These are phyloP conservation scores for Pelargonium nanum DNA, from an alignment of 345 rosid genomes.

Conservation along the genomic window DNA sequence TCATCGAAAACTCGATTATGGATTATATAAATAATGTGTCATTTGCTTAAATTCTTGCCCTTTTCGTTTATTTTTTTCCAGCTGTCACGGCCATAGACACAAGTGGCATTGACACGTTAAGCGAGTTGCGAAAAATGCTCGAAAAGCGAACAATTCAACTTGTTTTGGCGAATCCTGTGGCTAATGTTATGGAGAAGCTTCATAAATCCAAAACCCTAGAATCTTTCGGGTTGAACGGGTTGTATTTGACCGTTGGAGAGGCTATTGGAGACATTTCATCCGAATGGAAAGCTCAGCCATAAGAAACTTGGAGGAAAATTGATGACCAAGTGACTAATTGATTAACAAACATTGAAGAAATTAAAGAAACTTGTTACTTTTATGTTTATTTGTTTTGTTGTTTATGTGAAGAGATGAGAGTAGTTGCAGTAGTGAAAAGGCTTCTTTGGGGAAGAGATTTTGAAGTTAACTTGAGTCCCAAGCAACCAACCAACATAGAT, in stretches of 20 bases:
- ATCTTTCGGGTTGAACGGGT: constrained; percentile 29
- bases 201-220: constrained; percentile 32
- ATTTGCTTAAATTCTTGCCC: no score
- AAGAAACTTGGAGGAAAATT: not conserved
- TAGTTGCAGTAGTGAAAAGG: not conserved
- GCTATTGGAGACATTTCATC: constrained; percentile 44
- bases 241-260: constrained; percentile 50
- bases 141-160: constrained; percentile 57
- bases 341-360: no score
- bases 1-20: not conserved
- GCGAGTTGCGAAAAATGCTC: constrained; percentile 52
- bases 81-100: constrained; percentile 94
- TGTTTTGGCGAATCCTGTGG: constrained; percentile 56
- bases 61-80: constrained; percentile 15
- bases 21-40: not conserved
- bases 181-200: constrained; percentile 52
- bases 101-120: constrained; percentile 58
- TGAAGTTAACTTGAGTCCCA: not conserved
- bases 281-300: constrained; percentile 42
- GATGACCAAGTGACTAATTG: not conserved
- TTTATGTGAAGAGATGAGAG: not conserved
- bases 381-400: not conserved
- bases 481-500: no score
- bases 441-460: not conserved
- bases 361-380: no score